A percentile compares a stretch with the other conserved stretches of the same genome.
These are phyloP conservation scores for Kentomonas sorsogonicus DNA, from an alignment of 208 protist genomes.

Conservation along the genomic window DNA sequence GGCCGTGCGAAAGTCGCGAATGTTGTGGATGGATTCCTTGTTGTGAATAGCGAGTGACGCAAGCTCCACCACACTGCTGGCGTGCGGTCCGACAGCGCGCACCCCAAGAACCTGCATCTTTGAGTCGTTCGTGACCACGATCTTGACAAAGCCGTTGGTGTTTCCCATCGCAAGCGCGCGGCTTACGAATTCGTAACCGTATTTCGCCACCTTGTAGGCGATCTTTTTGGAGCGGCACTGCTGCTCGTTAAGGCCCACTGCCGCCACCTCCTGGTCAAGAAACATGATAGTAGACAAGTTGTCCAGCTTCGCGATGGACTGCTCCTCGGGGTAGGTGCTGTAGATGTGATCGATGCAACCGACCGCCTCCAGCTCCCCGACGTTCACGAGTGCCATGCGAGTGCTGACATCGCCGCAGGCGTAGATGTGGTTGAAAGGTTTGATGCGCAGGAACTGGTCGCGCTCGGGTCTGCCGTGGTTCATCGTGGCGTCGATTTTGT, in stretches of 20 bases:
- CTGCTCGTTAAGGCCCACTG: slow-evolving; percentile 86
- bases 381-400: slow-evolving; percentile 78
- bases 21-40: slow-evolving; percentile 60
- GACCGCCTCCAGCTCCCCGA: slow-evolving; percentile 77
- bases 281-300: slow-evolving; percentile 93
- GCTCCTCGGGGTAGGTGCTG: slow-evolving; percentile 51
- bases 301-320: slow-evolving; percentile 58
- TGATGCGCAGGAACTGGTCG: slow-evolving; percentile 61
- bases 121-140: slow-evolving; percentile 85
- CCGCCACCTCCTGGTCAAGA: slow-evolving; percentile 85
- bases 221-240: slow-evolving; percentile 68
- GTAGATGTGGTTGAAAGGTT: slow-evolving; percentile 82
- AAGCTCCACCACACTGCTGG: slow-evolving; percentile 85
- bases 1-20: slow-evolving; percentile 65
- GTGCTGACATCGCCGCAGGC: slow-evolving; percentile 79
- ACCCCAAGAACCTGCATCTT: slow-evolving; percentile 89
- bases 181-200: slow-evolving; percentile 84
- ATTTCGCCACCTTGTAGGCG: slow-evolving; percentile 81
- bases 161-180: slow-evolving; percentile 86
- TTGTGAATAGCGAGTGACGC: slow-evolving; percentile 88
- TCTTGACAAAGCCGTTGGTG: slow-evolving; percentile 85
- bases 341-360: slow-evolving; percentile 85
- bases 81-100: slow-evolving; percentile 79
- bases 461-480: slow-evolving; percentile 33
- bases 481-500: slow-evolving; percentile 49